Base-by-base conservation (phyloP, 305 asterid genomes). In the Fraxinus sp. region DNA sequence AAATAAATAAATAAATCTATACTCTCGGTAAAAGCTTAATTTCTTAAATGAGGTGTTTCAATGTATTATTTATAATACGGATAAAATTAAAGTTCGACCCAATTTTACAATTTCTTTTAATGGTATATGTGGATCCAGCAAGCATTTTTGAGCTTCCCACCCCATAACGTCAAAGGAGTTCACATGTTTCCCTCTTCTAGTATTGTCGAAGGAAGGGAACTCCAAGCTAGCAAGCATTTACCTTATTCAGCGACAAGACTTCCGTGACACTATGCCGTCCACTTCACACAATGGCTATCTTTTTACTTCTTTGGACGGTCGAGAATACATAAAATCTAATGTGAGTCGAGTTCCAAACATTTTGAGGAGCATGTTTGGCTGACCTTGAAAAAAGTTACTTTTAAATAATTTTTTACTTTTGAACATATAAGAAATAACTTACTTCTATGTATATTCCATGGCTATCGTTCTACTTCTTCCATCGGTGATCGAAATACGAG, bases 181-280 rank as follows among this genome's bases (percentile, higher is more conserved):
- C 87, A 84, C 87, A 78, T 84, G 87, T 84, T 81, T 84, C 87
- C 44, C 82, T 81, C 76, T 66, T 49, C 28, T 7, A 55, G 74
- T 24, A 20, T 57, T 26, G 77, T 55, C 11, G 44, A 37, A 37
- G 44, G 44, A 68, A 30, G 74, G 74, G 39, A 35, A 68, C 59
- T 79, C 59, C 59, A 35, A 36, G 59, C 70, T 57, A n/a, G 20
- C 76, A 52, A 14, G 44, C 59, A 79, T 76, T 82, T 74, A 75
- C 28, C 79, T 10, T 52, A 83, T 20, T 11, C 7, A 73, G 7
- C 41, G 68, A 75, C 88, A 76, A 49, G 88, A 82, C 55, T 85
- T 82, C 77, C 88, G 88, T 85, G 88, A 84, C 81, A 66, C 16
- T 10, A 14, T 33, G 81, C 71, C 52, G 49, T 24, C 30, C 6